Evolutionary conservation across 2,329 filamentous ascomycete genomes (phyloP).

Genomic region (Nemania sp.): DNA sequence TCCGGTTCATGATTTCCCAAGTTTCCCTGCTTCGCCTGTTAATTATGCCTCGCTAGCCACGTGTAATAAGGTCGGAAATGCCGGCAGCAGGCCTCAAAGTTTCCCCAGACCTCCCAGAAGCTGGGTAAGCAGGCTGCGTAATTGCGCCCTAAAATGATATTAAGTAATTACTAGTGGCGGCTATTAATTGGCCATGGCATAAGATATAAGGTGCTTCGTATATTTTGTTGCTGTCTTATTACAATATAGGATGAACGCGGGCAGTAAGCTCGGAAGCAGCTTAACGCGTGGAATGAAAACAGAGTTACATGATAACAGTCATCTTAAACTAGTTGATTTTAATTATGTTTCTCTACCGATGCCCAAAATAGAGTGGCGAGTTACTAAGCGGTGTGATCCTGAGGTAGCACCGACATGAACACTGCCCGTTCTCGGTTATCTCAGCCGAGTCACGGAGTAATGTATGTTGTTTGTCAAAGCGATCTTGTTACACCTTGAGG

Average conservation of each 20-base stretch:
- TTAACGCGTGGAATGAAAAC: neutral
- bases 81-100: constrained; percentile 22
- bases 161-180: neutral
- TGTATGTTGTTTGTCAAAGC: constrained; percentile 6
- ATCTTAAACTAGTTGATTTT: constrained; percentile 8
- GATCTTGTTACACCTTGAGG: constrained; percentile 3
- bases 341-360: constrained; percentile 3
- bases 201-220: neutral
- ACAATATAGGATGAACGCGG: neutral
- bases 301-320: constrained; percentile 3
- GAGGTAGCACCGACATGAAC: constrained; percentile 24
- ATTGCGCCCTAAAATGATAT: constrained; percentile 4
- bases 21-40: constrained; percentile 7
- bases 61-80: constrained; percentile 32
- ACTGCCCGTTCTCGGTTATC: constrained; percentile 34
- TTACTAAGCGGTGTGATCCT: constrained; percentile 35
- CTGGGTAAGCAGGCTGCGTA: constrained; percentile 7
- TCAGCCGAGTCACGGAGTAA: constrained; percentile 29
- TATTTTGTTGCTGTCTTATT: constrained; percentile 6
- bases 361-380: constrained; percentile 37
- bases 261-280: constrained; percentile 15
- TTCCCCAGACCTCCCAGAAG: constrained; percentile 29
- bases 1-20: constrained; percentile 24
- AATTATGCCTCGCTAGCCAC: constrained; percentile 33
- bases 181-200: neutral